These are phyloP conservation scores for Aspergillus jensenii DNA, from an alignment of 2,329 filamentous ascomycete species.

Conservation along the genomic window DNA sequence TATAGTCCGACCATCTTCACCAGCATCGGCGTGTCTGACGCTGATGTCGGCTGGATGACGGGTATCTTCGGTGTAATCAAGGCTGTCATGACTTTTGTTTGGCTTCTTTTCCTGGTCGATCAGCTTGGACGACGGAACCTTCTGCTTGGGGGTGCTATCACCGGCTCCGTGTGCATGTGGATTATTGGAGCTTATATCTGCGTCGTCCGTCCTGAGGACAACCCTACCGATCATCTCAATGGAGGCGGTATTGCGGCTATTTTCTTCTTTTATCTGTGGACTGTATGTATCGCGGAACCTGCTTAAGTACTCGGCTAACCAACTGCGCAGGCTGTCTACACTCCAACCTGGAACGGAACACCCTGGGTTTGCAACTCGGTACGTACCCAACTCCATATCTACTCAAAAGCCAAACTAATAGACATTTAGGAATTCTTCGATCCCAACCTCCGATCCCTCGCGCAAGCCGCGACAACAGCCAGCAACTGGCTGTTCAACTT, in stretches of 20 bases:
- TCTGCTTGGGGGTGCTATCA: conserved; percentile 63
- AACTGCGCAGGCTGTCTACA: conserved; percentile 59
- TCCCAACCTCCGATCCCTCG: conserved; percentile 66
- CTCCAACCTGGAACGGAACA: conserved; percentile 70
- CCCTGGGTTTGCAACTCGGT: conserved; percentile 71
- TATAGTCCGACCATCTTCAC: conserved; percentile 69
- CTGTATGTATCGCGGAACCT: conserved; percentile 25
- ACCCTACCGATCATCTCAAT: conserved; percentile 22
- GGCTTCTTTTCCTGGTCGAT: conserved; percentile 69
- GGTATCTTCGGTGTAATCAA: conserved; percentile 78
- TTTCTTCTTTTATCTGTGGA: conserved; percentile 74
- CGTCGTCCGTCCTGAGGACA: conserved; percentile 28
- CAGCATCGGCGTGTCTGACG: conserved; percentile 60
- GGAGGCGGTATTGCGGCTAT: conserved; percentile 47
- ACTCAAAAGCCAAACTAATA: not conserved
- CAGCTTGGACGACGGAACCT: conserved; percentile 62
- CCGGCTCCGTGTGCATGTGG: conserved; percentile 52
- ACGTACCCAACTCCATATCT: too few relatives aligned
- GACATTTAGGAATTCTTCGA: conserved; percentile 65
- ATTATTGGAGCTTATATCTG: conserved; percentile 40
- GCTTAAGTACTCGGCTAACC: too few relatives aligned
- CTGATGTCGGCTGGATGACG: conserved; percentile 40
- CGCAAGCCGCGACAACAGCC: conserved; percentile 64
- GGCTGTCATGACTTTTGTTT: conserved; percentile 66
- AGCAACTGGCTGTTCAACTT: conserved; percentile 41